Evolutionary conservation across 768 basidiomycete genomes (phyloP).

Genomic region (Podaxis sp.): DNA sequence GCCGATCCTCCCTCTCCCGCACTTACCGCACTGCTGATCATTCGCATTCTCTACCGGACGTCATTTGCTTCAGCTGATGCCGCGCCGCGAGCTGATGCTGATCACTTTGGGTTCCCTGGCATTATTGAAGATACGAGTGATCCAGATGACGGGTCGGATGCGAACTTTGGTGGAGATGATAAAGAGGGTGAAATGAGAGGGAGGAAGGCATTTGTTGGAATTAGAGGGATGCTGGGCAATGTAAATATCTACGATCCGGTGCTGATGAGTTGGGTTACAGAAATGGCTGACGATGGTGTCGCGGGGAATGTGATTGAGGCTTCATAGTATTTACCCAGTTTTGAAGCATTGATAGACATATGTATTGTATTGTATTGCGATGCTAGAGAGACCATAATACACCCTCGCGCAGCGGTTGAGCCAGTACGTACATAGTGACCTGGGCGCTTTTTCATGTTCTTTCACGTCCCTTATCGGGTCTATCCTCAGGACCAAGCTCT

Average conservation of each 20-base stretch:
- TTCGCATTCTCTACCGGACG: slow-evolving; percentile 80
- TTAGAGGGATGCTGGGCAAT: slow-evolving; percentile 58
- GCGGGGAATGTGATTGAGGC: slow-evolving; percentile 6
- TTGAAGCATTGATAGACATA: no score
- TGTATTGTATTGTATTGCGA: not conserved
- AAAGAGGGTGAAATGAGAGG: slow-evolving; percentile 72
- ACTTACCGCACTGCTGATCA: slow-evolving; percentile 77
- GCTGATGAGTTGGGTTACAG: slow-evolving; percentile 39
- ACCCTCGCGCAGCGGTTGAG: no score
- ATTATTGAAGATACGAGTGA: slow-evolving; percentile 79
- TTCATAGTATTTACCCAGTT: not conserved
- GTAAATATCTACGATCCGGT: slow-evolving; percentile 67
- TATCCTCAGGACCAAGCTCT: no score
- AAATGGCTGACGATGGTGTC: slow-evolving; percentile 37
- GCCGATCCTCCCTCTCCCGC: slow-evolving; percentile 71
- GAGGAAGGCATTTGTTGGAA: slow-evolving; percentile 65
- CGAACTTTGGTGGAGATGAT: slow-evolving; percentile 51
- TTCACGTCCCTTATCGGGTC: no score
- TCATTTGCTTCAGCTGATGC: slow-evolving; percentile 72
- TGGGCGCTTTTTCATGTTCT: no score
- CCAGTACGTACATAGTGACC: no score
- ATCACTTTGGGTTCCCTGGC: slow-evolving; percentile 91
- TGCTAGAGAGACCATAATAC: not conserved
- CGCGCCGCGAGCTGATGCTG: slow-evolving; percentile 71
- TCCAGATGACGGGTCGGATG: slow-evolving; percentile 45